Conservation (phyloP, 805 yeast species). For the Tetrapisispora phaffii region DNA sequence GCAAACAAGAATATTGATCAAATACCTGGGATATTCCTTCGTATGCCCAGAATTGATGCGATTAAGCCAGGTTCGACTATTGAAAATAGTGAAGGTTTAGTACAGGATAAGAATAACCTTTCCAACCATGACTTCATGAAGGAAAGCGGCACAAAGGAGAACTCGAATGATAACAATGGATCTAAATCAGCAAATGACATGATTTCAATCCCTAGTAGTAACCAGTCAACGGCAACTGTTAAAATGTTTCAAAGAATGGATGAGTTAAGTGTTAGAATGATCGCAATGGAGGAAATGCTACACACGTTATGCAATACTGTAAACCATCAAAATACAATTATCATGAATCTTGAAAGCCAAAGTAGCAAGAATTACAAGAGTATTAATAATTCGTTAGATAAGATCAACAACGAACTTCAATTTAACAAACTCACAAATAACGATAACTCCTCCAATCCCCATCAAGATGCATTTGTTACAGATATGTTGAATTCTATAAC, state of each 20-base stretch:
- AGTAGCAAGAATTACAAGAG: constrained; percentile 1
- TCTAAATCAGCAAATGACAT: not conserved
- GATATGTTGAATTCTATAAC: constrained; percentile 26
- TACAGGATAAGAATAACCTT: not conserved
- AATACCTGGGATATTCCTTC: not conserved
- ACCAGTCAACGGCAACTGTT: constrained; percentile 9
- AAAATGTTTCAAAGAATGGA: constrained; percentile 28
- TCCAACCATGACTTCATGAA: too few species aligned
- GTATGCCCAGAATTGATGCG: not conserved
- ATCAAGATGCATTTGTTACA: constrained; percentile 17
- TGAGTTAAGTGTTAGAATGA: constrained; percentile 24
- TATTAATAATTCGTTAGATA: not conserved
- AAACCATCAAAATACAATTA: constrained; percentile 14
- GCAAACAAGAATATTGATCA: not conserved
- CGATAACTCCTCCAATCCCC: constrained; percentile 2
- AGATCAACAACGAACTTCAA: not conserved
- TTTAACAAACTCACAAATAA: constrained; percentile 1
- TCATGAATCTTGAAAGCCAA: constrained; percentile 4
- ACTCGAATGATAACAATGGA: not conserved
- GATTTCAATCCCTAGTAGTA: constrained; percentile 5
- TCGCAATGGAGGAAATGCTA: constrained; percentile 26
- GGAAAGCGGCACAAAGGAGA: not conserved
- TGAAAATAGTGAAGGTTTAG: not conserved
- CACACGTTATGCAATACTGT: constrained; percentile 18
- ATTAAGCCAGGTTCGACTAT: not conserved